A percentile compares a stretch with the other conserved stretches of the same genome.
phyloP scores from a whole-genome alignment of 768 basidiomycete genomes.

The Omphalotus guepiniiformis region DNA sequence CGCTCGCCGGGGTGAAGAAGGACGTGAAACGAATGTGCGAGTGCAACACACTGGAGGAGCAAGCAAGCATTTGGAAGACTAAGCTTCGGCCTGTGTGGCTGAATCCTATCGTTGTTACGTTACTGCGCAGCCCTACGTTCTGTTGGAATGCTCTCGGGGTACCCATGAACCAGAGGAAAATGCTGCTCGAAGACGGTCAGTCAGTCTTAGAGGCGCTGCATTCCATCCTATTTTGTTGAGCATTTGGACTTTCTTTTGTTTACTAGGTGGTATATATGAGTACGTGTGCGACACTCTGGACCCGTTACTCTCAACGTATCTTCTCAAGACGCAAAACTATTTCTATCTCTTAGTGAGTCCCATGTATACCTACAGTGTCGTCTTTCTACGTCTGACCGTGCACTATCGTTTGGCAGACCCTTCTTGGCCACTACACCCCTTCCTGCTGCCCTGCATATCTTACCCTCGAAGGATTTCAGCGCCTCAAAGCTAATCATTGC shows the following conservation, averaged over 20 bases:
- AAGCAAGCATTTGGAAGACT: constrained; percentile 48
- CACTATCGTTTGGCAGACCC: neutral
- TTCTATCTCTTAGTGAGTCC: neutral
- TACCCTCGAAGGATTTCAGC: neutral
- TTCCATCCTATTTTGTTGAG: neutral
- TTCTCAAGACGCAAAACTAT: constrained; percentile 5
- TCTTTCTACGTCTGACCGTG: neutral
- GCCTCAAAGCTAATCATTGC: neutral
- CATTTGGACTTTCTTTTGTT: neutral
- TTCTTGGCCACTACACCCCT: neutral
- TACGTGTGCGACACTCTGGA: constrained; percentile 36
- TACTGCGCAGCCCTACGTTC: constrained; percentile 37
- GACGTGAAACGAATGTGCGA: constrained; percentile 43
- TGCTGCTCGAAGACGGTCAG: constrained; percentile 32
- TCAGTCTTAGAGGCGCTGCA: too few species aligned
- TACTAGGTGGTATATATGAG: constrained; percentile 23
- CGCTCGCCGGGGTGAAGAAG: constrained; percentile 38
- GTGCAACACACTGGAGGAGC: constrained; percentile 38
- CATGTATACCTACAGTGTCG: constrained; percentile 1
- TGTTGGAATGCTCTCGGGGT: constrained; percentile 67
- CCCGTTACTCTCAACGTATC: constrained; percentile 15
- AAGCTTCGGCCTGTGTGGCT: constrained; percentile 49
- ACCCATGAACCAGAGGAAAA: constrained; percentile 48
- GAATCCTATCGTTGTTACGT: constrained; percentile 37
- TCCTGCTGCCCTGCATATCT: neutral